Conservation (phyloP, 352 stramenopile genomes). For the Pythium apleroticum region DNA sequence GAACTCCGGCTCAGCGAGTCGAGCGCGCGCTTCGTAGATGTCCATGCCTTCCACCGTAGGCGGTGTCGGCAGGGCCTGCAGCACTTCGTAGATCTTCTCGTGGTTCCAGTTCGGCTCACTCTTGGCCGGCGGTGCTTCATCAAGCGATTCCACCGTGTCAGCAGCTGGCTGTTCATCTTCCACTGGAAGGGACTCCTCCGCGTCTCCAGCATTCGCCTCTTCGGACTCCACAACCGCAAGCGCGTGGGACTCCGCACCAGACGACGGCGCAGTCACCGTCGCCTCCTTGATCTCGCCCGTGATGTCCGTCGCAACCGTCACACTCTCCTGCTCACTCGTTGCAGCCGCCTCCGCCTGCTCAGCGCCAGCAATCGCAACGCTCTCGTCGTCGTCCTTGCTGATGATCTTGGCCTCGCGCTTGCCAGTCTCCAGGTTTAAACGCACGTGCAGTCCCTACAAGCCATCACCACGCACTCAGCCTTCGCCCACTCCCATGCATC, state of each 20-base stretch:
- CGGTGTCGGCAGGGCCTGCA: slow-evolving; percentile 74
- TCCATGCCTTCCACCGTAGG: slow-evolving; percentile 75
- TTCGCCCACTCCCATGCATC: neutral
- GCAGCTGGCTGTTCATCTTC: neutral
- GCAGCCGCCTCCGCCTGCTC: slow-evolving; percentile 38
- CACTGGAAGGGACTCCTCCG: slow-evolving; percentile 17
- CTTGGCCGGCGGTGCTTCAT: slow-evolving; percentile 31
- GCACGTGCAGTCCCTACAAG: slow-evolving; percentile 75
- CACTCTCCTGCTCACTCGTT: slow-evolving; percentile 35
- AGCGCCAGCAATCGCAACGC: slow-evolving; percentile 27
- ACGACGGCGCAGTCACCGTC: neutral
- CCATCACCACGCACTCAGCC: slow-evolving; percentile 7
- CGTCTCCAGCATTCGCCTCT: slow-evolving; percentile 24
- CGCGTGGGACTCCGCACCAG: slow-evolving; percentile 13
- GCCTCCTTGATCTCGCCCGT: slow-evolving; percentile 43
- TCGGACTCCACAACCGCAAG: slow-evolving; percentile 23
- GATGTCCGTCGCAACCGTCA: slow-evolving; percentile 61
- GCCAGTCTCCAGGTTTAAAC: slow-evolving; percentile 78
- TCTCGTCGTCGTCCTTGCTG: slow-evolving; percentile 33
- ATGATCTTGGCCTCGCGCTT: slow-evolving; percentile 86
- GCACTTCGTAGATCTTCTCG: slow-evolving; percentile 85
- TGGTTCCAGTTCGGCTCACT: slow-evolving; percentile 76
- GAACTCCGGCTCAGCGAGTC: slow-evolving; percentile 70
- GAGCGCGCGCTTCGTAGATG: slow-evolving; percentile 69
- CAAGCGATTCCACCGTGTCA: slow-evolving; percentile 10